Evolutionary conservation across 2,329 filamentous ascomycete genomes (phyloP).

Genomic region (Cladophialophora chaetospira): DNA sequence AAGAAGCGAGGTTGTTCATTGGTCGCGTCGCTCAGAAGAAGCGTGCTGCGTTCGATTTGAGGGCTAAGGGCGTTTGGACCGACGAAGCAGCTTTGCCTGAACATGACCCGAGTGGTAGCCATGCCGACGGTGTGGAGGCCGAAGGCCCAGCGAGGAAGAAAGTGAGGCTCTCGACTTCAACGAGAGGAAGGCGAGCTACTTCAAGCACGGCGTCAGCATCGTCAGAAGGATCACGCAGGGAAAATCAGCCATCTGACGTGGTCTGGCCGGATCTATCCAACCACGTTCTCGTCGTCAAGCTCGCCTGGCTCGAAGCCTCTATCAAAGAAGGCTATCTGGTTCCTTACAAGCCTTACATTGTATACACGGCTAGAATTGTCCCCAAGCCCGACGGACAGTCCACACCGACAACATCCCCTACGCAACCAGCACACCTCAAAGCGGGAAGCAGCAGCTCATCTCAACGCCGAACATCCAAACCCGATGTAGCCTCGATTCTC

Average conservation of each 20-base stretch:
- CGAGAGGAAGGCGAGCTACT: constrained; percentile 2
- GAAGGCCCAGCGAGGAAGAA: constrained; percentile 20
- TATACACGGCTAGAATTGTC: constrained; percentile 54
- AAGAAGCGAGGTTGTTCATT: constrained; percentile 72
- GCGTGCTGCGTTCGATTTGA: constrained; percentile 76
- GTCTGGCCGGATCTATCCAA: constrained; percentile 34
- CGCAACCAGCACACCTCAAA: constrained; percentile 19
- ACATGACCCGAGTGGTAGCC: neutral
- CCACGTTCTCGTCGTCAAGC: constrained; percentile 52
- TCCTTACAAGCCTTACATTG: constrained; percentile 51
- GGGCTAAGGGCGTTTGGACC: constrained; percentile 62
- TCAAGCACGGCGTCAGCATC: constrained; percentile 14
- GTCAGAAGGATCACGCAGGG: constrained; percentile 10
- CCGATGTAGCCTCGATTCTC: constrained; percentile 43
- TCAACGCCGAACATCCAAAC: constrained; percentile 6
- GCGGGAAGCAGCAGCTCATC: constrained; percentile 6
- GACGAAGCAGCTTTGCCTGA: constrained; percentile 37
- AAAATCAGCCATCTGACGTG: neutral
- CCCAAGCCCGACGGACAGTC: constrained; percentile 38
- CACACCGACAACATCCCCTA: constrained; percentile 11
- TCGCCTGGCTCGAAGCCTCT: constrained; percentile 58
- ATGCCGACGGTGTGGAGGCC: neutral
- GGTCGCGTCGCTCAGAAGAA: constrained; percentile 70
- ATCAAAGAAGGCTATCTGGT: constrained; percentile 45
- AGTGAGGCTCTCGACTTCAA: constrained; percentile 8